Evolutionary conservation across 257 asterid genomes (phyloP).

Genomic region (Plantago major): DNA sequence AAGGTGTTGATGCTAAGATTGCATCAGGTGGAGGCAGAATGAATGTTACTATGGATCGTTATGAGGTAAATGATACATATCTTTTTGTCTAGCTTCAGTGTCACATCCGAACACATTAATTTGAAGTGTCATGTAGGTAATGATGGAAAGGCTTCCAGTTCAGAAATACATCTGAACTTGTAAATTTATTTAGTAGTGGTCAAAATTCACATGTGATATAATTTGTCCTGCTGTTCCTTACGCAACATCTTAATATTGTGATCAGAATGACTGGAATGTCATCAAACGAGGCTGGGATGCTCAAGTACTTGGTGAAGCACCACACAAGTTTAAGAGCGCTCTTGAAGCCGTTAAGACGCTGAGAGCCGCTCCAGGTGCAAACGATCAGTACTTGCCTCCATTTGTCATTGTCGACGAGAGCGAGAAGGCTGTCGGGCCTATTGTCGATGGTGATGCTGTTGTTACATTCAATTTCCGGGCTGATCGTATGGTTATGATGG

Average conservation of each 20-base stretch:
- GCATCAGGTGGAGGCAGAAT: slow-evolving; percentile 99
- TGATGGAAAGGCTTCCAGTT: not conserved
- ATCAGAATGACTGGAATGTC: slow-evolving; percentile 91
- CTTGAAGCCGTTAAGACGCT: slow-evolving; percentile 86
- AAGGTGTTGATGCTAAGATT: slow-evolving; percentile 80
- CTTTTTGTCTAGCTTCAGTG: not conserved
- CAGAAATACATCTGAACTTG: not conserved
- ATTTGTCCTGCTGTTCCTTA: slow-evolving; percentile 15
- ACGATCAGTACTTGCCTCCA: slow-evolving; percentile 80
- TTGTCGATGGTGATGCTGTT: slow-evolving; percentile 94
- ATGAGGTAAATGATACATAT: slow-evolving; percentile 47
- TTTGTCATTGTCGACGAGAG: slow-evolving; percentile 85
- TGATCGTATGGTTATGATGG: slow-evolving; percentile 93
- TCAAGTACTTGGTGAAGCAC: slow-evolving; percentile 97
- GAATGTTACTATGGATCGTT: slow-evolving; percentile 97
- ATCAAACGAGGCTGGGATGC: slow-evolving; percentile 99
- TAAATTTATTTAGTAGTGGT: not conserved
- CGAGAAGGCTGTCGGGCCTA: slow-evolving; percentile 88
- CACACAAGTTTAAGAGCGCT: slow-evolving; percentile 64
- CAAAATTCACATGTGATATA: not conserved
- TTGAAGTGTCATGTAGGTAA: not conserved
- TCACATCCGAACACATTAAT: not conserved
- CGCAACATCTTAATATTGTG: not conserved
- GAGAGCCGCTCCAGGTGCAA: slow-evolving; percentile 60
- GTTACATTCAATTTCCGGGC: slow-evolving; percentile 94